Evolutionary conservation across 2,329 filamentous ascomycete species (phyloP).

Genomic region (Dryadomyces quercivorus): DNA sequence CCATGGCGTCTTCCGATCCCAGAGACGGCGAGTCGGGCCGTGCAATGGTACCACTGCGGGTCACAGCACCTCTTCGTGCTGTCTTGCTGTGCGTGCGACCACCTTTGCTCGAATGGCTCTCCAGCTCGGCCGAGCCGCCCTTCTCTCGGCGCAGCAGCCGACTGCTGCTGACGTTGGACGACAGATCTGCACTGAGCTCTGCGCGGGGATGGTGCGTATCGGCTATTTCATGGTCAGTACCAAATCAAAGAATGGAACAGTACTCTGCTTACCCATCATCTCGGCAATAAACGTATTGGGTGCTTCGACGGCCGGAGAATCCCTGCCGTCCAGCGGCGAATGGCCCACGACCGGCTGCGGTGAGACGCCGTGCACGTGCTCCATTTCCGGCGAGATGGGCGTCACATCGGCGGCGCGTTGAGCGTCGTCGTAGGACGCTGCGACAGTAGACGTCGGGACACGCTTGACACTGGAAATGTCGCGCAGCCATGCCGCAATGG

Average conservation of each 20-base stretch:
- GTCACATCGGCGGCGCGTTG: constrained; percentile 6
- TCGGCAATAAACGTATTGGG: constrained; percentile 30
- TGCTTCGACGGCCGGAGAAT: neutral
- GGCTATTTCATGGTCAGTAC: constrained; percentile 5
- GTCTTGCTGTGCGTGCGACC: constrained; percentile 13
- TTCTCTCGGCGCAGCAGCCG: constrained; percentile 12
- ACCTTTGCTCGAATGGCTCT: constrained; percentile 19
- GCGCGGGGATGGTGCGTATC: neutral
- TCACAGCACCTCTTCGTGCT: neutral
- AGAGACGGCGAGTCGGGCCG: constrained; percentile 12
- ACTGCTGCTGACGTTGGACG: neutral
- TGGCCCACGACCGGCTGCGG: neutral
- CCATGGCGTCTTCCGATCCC: neutral
- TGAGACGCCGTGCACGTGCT: constrained; percentile 9
- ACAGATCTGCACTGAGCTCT: neutral
- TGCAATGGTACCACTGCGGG: neutral
- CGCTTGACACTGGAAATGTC: constrained; percentile 23
- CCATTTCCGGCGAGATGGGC: constrained; percentile 25
- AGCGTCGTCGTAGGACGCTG: neutral
- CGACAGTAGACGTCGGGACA: neutral
- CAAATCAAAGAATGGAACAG: neutral
- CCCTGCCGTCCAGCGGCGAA: neutral
- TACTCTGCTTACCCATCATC: constrained; percentile 29
- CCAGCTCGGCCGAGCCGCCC: constrained; percentile 12
- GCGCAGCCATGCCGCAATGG: constrained; percentile 40